phyloP scores from a whole-genome alignment of 345 rosid genomes.

The Eucalyptus rudis region DNA sequence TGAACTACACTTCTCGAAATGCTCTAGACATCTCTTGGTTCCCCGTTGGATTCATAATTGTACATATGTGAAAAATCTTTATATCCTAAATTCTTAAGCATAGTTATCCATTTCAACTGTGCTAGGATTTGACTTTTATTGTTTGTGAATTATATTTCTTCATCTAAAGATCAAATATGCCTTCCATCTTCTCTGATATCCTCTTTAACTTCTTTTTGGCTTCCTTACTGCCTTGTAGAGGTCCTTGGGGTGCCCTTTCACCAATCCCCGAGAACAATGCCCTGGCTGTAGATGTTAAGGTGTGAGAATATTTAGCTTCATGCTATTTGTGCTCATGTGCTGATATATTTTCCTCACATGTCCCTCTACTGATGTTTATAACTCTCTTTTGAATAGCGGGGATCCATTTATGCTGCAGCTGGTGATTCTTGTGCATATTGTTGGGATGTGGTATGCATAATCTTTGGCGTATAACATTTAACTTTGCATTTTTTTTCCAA shows the following conservation, averaged over 20 bases:
- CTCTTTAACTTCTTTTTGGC: neutral
- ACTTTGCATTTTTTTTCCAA: neutral
- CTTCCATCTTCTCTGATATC: neutral
- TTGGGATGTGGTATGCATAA: slow-evolving; percentile 90
- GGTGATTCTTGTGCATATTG: slow-evolving; percentile 96
- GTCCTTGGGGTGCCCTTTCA: slow-evolving; percentile 96
- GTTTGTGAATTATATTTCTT: neutral
- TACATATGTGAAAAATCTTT: neutral
- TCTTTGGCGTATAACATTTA: slow-evolving; percentile 4
- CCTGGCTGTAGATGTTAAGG: slow-evolving; percentile 64
- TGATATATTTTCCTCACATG: neutral
- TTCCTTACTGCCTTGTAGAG: slow-evolving; percentile 23
- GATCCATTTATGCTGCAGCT: slow-evolving; percentile 71
- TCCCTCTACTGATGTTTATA: neutral
- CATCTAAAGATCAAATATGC: neutral
- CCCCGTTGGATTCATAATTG: neutral
- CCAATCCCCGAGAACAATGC: slow-evolving; percentile 91
- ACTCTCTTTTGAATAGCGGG: slow-evolving; percentile 26
- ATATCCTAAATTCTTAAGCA: neutral
- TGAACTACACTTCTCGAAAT: neutral
- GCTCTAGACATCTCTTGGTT: neutral
- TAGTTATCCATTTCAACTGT: neutral
- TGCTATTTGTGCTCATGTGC: neutral
- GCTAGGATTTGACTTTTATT: neutral
- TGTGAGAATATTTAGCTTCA: neutral